phyloP scores from a whole-genome alignment of 371 early-diverging fungal genomes.

The Syncephalastrum racemosum region DNA sequence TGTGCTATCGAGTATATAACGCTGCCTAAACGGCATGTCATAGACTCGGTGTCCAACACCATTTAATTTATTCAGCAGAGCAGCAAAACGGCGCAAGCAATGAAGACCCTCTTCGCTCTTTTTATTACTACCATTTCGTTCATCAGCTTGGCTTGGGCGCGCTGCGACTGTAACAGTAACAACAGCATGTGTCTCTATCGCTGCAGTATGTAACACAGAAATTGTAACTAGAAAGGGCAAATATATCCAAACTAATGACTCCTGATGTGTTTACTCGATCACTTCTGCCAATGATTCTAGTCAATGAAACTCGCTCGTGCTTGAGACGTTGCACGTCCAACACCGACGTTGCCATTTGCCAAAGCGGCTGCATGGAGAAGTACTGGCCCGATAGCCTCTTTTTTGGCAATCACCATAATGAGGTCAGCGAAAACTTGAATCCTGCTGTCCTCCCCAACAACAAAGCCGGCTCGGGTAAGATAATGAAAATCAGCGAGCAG shows the following conservation, averaged over 20 bases:
- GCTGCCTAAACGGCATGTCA: no score
- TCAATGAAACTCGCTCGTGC: slow-evolving; percentile 6
- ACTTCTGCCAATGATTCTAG: not conserved
- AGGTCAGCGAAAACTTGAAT: no score
- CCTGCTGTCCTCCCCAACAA: no score
- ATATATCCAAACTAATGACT: slow-evolving; percentile 1
- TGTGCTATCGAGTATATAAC: no score
- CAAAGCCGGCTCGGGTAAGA: no score
- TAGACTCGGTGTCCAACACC: no score
- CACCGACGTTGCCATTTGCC: not conserved
- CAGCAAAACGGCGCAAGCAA: no score
- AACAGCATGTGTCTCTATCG: slow-evolving; percentile 3
- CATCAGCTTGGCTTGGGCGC: not conserved
- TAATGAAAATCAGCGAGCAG: no score
- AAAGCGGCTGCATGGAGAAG: not conserved
- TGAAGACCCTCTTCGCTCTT: no score
- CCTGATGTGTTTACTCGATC: not conserved
- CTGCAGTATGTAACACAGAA: slow-evolving; percentile 7
- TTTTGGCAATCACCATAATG: no score
- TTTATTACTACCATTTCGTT: slow-evolving; percentile 2
- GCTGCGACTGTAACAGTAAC: slow-evolving; percentile 2
- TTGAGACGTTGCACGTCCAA: not conserved
- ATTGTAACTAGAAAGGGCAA: not conserved
- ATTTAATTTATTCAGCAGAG: no score
- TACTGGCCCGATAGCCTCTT: slow-evolving; percentile 1